phyloP scores from a whole-genome alignment of 2,329 filamentous ascomycete genomes.

The Macrophomina pseudophaseolina region DNA sequence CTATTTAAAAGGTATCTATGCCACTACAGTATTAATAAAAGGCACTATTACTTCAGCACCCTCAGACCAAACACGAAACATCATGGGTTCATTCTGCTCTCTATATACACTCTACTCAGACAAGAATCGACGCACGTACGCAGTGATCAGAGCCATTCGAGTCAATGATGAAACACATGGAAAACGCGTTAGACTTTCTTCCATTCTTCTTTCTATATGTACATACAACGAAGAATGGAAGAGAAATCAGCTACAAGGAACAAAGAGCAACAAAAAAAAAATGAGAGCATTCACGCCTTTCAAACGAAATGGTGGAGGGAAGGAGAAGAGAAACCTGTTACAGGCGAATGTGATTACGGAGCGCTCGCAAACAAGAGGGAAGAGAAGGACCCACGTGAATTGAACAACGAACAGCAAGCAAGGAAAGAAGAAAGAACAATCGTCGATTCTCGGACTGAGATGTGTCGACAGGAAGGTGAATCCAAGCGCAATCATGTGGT shows the following conservation, averaged over 20 bases:
- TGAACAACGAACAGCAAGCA: not conserved
- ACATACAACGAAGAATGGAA: slow-evolving; percentile 7
- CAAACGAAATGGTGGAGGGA: not conserved
- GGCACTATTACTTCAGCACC: too few species aligned
- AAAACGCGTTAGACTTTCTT: not conserved
- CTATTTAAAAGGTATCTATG: too few species aligned
- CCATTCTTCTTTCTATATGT: slow-evolving; percentile 17
- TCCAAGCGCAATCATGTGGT: too few species aligned
- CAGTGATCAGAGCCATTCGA: not conserved
- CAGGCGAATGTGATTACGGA: not conserved
- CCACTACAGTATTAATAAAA: too few species aligned
- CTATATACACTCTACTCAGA: not conserved
- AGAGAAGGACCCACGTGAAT: too few species aligned
- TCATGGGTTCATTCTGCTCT: not conserved
- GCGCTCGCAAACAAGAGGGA: not conserved
- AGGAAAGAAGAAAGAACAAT: not conserved
- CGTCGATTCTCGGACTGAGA: not conserved
- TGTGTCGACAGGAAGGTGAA: not conserved
- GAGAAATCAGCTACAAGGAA: not conserved
- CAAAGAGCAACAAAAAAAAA: not conserved
- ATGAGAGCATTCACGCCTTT: not conserved
- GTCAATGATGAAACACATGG: not conserved
- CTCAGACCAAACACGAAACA: too few species aligned
- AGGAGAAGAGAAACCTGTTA: not conserved
- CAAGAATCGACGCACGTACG: not conserved